Conservation (phyloP, 1,139 yeast genomes). For the Geotrichum macrosporum region DNA sequence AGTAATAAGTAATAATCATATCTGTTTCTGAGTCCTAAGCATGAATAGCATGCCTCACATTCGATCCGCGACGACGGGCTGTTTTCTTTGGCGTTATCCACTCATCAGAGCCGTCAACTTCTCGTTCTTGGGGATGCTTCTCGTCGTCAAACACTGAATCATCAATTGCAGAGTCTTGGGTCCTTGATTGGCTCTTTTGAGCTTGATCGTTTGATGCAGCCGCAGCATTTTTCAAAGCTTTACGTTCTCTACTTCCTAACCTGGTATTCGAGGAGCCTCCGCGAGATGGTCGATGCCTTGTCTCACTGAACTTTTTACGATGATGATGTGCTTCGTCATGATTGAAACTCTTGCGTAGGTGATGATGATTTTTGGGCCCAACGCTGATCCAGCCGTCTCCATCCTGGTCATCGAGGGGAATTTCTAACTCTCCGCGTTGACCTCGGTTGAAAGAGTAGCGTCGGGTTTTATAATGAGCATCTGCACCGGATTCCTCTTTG, state of each 20-base stretch:
- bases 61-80: conserved; percentile 10
- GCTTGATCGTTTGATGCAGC: conserved; percentile 5
- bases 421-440: not conserved
- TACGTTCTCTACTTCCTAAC: not conserved
- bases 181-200: no score
- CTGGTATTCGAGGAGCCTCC: conserved; percentile 14
- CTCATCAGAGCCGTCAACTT: conserved; percentile 15
- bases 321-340: conserved; percentile 19
- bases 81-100: conserved; percentile 20
- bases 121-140: no score
- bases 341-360: conserved; percentile 22
- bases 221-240: not conserved
- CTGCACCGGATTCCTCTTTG: not conserved
- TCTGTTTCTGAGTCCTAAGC: no score
- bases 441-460: conserved; percentile 15
- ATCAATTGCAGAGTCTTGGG: conserved; percentile 10
- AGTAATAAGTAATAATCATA: not conserved
- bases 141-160: conserved; percentile 11
- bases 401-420: conserved; percentile 29
- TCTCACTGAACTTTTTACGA: conserved; percentile 21
- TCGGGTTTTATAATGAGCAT: conserved; percentile 8
- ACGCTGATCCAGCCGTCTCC: conserved; percentile 39
- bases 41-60: not conserved
- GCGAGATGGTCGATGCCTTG: conserved; percentile 11
- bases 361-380: conserved; percentile 26